Conservation (phyloP, 31 red algal species). For the Porphyra umbilicalis region DNA sequence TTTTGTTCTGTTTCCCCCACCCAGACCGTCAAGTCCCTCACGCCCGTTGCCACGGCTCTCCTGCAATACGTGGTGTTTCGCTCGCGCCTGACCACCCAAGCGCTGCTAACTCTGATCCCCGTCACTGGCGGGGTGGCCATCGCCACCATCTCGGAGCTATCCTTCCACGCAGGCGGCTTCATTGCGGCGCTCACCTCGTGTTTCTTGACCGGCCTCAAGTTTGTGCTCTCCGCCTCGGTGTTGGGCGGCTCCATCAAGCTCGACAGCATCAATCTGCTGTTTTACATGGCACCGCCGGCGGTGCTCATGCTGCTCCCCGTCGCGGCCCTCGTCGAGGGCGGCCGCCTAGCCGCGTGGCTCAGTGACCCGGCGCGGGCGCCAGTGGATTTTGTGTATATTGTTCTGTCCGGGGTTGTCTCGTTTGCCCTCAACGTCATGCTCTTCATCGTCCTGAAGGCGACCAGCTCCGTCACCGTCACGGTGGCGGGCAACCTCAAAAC, state of each 20-base stretch:
- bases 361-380: slow-evolving; percentile 19
- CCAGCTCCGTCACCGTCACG: slow-evolving; percentile 72
- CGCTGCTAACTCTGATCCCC: slow-evolving; percentile 75
- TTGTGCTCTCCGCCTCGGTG: slow-evolving; percentile 76
- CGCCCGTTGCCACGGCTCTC: slow-evolving; percentile 59
- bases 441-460: slow-evolving; percentile 82
- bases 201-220: slow-evolving; percentile 76
- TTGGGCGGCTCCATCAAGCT: slow-evolving; percentile 73
- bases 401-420: slow-evolving; percentile 58
- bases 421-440: slow-evolving; percentile 68
- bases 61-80: slow-evolving; percentile 66
- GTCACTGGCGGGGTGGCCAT: slow-evolving; percentile 77
- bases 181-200: slow-evolving; percentile 72
- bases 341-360: slow-evolving; percentile 27
- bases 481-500: slow-evolving; percentile 90
- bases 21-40: slow-evolving; percentile 61
- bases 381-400: slow-evolving; percentile 33
- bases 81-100: slow-evolving; percentile 37
- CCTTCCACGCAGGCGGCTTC: slow-evolving; percentile 78
- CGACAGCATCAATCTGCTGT: slow-evolving; percentile 62
- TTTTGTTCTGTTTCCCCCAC: neutral
- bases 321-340: slow-evolving; percentile 30
- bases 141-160: slow-evolving; percentile 69
- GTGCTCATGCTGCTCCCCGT: slow-evolving; percentile 46
- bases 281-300: slow-evolving; percentile 75